A percentile compares a stretch with the other conserved stretches of the same genome.
phyloP scores from a whole-genome alignment of 2,329 filamentous ascomycete species.

The Dactylella cylindrospora region DNA sequence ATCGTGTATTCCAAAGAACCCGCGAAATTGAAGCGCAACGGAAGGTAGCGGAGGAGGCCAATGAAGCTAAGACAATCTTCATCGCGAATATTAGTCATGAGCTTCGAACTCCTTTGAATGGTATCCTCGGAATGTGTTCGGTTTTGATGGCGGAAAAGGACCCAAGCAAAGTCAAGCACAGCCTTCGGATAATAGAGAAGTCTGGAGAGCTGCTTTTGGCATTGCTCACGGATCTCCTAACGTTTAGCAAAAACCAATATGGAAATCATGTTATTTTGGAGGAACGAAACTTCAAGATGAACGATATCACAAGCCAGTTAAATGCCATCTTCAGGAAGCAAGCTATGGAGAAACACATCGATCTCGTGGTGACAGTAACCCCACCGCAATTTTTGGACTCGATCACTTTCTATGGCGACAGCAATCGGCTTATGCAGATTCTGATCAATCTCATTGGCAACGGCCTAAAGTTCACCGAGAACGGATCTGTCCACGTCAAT shows the following conservation, averaged over 20 bases:
- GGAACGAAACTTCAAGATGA: constrained; percentile 78
- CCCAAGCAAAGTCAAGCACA: constrained; percentile 73
- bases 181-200: constrained; percentile 83
- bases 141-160: constrained; percentile 92
- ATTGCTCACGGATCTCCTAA: constrained; percentile 82
- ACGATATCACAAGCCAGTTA: constrained; percentile 81
- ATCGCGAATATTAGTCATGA: constrained; percentile 91
- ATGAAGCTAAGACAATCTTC: constrained; percentile 95
- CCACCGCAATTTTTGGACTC: constrained; percentile 67
- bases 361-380: constrained; percentile 68
- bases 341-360: constrained; percentile 74
- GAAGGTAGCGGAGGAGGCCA: constrained; percentile 66
- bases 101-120: constrained; percentile 91
- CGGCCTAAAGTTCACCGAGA: constrained; percentile 81
- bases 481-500: constrained; percentile 72
- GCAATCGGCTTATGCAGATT: constrained; percentile 87
- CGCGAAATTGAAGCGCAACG: constrained; percentile 77
- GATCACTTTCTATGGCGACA: constrained; percentile 80
- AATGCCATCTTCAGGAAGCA: constrained; percentile 87
- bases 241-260: constrained; percentile 93
- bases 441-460: constrained; percentile 92
- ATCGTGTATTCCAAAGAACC: constrained; percentile 79
- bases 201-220: constrained; percentile 81
- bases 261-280: constrained; percentile 77
- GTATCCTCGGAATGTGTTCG: constrained; percentile 90